phyloP scores from a whole-genome alignment of 176 grass and related monocot species.

The Triticum monococcum region DNA sequence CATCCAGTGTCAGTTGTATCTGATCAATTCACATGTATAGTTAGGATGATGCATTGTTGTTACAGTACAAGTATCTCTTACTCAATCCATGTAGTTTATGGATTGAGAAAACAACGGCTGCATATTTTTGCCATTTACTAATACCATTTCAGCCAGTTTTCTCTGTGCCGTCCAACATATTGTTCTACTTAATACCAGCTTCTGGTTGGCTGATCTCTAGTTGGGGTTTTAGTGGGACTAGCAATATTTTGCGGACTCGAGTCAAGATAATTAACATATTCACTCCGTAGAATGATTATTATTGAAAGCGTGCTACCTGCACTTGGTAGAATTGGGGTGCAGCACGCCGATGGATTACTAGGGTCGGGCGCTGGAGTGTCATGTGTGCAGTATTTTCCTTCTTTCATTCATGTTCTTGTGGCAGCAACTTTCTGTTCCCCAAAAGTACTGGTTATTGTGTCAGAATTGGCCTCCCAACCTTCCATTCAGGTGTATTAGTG shows the following conservation, averaged over 20 bases:
- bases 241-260: neutral
- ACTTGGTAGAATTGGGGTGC: neutral
- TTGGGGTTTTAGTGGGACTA: neutral
- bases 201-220: neutral
- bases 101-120: neutral
- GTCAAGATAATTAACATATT: neutral
- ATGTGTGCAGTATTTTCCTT: neutral
- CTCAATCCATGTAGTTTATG: neutral
- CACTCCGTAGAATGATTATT: neutral
- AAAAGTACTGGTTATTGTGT: neutral
- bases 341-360: too few species aligned
- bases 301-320: neutral
- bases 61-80: neutral
- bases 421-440: neutral
- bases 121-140: neutral
- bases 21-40: neutral
- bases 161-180: neutral
- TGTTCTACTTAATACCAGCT: neutral
- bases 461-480: neutral
- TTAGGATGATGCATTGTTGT: neutral
- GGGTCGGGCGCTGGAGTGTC: too few species aligned
- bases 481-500: neutral
- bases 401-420: neutral
- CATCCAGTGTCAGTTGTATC: neutral
- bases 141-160: neutral